Evolutionary conservation across 352 stramenopile genomes (phyloP).

Genomic region (Globisporangium heterothallicum): DNA sequence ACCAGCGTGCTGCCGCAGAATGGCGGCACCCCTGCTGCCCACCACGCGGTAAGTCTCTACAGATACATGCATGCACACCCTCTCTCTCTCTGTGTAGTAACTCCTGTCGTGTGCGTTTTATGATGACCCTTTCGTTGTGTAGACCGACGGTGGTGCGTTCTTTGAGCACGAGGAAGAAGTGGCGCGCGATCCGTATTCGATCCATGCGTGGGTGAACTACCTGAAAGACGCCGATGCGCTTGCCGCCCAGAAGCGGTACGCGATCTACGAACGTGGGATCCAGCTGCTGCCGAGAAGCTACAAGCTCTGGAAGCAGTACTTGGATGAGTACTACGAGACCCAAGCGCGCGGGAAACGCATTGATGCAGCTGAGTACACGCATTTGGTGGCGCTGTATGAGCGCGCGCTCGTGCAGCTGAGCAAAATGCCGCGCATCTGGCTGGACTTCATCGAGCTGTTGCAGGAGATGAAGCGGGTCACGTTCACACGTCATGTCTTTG

Average conservation of each 20-base stretch:
- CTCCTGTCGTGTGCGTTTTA: neutral
- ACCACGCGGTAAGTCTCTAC: neutral
- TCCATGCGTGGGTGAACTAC: conserved; percentile 82
- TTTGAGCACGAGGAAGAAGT: conserved; percentile 85
- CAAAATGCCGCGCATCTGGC: conserved; percentile 97
- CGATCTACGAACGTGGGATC: conserved; percentile 87
- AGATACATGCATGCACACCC: neutral
- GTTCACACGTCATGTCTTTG: conserved; percentile 84
- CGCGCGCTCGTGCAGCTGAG: conserved; percentile 87
- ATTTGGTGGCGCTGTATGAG: conserved; percentile 75
- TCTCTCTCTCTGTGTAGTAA: neutral
- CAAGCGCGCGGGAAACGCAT: conserved; percentile 61
- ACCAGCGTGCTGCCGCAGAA: conserved; percentile 2
- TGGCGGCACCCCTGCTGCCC: no score
- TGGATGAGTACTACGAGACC: conserved; percentile 62
- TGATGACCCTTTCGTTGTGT: neutral
- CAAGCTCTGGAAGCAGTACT: conserved; percentile 93
- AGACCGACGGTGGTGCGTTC: neutral
- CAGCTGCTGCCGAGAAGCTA: conserved; percentile 87
- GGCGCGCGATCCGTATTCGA: conserved; percentile 69
- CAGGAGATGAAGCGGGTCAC: conserved; percentile 77
- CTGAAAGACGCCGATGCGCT: conserved; percentile 22
- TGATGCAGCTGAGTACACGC: conserved; percentile 35
- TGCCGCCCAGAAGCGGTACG: conserved; percentile 21
- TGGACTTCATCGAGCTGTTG: conserved; percentile 84